These are phyloP conservation scores for Coemansia sp. DNA, from an alignment of 192 early-diverging fungal species.

Conservation along the genomic window DNA sequence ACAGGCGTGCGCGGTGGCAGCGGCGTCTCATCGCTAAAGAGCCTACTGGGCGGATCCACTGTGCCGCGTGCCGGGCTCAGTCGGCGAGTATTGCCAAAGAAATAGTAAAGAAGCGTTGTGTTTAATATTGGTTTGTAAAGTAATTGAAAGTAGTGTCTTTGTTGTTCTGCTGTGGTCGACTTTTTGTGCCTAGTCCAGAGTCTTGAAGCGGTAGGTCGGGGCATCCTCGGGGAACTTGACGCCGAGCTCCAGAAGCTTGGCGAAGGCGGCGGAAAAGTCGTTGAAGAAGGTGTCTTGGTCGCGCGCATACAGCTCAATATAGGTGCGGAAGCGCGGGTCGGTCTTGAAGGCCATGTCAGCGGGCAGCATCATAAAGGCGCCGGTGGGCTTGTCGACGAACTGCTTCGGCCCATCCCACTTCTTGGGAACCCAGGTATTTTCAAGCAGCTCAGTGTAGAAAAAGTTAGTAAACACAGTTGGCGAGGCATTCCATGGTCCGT, in stretches of 20 bases:
- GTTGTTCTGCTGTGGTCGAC: background rate
- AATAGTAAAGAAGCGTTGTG: background rate
- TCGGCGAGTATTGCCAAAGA: constrained; percentile 19
- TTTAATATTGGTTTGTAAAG: background rate
- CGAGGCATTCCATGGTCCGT: constrained; percentile 88
- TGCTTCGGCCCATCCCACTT: constrained; percentile 85
- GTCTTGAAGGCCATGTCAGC: constrained; percentile 67
- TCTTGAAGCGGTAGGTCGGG: constrained; percentile 68
- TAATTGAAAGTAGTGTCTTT: background rate
- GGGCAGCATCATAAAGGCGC: constrained; percentile 71
- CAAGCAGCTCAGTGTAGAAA: constrained; percentile 78
- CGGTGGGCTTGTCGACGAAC: constrained; percentile 78
- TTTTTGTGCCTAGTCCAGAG: constrained; percentile 36
- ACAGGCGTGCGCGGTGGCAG: constrained; percentile 12
- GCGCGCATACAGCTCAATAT: constrained; percentile 85
- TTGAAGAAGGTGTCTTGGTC: constrained; percentile 84
- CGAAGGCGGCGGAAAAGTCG: constrained; percentile 84
- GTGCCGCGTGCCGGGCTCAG: constrained; percentile 41
- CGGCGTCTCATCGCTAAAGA: constrained; percentile 23
- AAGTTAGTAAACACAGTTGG: constrained; percentile 90
- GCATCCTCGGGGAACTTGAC: constrained; percentile 69
- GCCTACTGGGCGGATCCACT: constrained; percentile 32
- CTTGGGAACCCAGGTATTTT: constrained; percentile 80
- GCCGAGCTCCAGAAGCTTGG: constrained; percentile 88
- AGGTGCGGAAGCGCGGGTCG: constrained; percentile 71